Evolutionary conservation across 306 rosid species (phyloP), one percentile per base, ranked within the genome.

Genomic region (Sicyos edulis): DNA sequence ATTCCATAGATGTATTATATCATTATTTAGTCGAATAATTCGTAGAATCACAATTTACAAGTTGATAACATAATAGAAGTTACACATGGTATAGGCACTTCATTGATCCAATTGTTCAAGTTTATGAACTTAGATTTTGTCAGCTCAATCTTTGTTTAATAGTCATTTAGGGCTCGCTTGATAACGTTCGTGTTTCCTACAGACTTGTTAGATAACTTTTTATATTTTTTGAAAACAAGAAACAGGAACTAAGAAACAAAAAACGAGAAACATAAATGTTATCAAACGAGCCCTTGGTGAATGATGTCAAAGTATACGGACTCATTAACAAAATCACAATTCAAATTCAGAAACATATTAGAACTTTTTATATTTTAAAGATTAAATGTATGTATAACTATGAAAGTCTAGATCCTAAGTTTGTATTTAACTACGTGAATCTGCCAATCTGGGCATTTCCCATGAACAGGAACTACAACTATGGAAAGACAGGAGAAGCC

Each of bases 401-500:
- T 54, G 21, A 17, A 56, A 56, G n/a, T 57, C 1, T 15, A 16
- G 14, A 26, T 40, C 26, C 65, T 4, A 59, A 26, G 6, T 26
- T 59, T 59, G 65, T 13, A 26, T 26, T 13, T 40, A 29, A 14
- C 44, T 24, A 58, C 17, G 29, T 26, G 29, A n/a, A n/a, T n/a
- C n/a, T n/a, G 17, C 12, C 17, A 58, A 13, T 58, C 1, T 58
- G 64, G 49, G 45, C 71, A 47, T 24, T 75, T 55, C 32, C 50
- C 22, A 55, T 76, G 1, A 58, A 17, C 62, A 92, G 98, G 98
- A 92, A 92, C 86, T 92, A 80, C 85, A 92, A 92, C 73, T 92
- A 92, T n/a, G 96, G 98, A 45, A 85, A 91, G 73, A 47, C 78
- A 53, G 98, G 96, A 45, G 84, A 92, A 53, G 92, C 88, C 74